Conservation (phyloP, 106 monocot species). For the Gastrodia elata region DNA sequence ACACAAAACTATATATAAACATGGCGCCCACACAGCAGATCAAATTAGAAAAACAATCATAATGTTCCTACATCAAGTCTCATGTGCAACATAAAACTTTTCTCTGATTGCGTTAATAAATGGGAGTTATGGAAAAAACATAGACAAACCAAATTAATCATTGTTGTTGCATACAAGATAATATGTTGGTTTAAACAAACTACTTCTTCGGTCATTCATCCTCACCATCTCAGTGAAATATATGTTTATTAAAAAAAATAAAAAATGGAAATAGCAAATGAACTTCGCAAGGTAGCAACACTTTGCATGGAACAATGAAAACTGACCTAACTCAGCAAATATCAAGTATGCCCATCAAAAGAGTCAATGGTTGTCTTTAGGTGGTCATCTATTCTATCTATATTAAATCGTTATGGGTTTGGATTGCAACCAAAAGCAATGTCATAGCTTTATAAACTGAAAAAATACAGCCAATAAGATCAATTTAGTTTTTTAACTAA, state of each 20-base stretch:
- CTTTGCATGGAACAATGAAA: neutral
- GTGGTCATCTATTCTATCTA: no score
- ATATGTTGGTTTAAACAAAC: neutral
- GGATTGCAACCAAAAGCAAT: no score
- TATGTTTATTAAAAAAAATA: neutral
- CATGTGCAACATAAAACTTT: neutral
- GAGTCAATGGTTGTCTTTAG: neutral
- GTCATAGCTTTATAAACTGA: no score
- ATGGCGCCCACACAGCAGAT: neutral
- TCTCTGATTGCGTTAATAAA: neutral
- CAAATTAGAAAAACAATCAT: neutral
- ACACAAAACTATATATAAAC: neutral
- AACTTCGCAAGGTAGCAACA: neutral
- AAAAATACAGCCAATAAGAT: no score
- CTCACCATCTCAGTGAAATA: neutral
- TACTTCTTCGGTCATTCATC: neutral
- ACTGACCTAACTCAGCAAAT: neutral
- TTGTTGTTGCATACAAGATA: neutral
- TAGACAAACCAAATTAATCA: neutral
- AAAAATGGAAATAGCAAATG: neutral
- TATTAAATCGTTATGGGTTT: no score
- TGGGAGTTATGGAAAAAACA: neutral
- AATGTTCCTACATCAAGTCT: neutral
- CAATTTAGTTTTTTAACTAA: no score
- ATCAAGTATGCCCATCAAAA: neutral